phyloP scores from a whole-genome alignment of 83 land plant genomes.

The Picea abies region DNA sequence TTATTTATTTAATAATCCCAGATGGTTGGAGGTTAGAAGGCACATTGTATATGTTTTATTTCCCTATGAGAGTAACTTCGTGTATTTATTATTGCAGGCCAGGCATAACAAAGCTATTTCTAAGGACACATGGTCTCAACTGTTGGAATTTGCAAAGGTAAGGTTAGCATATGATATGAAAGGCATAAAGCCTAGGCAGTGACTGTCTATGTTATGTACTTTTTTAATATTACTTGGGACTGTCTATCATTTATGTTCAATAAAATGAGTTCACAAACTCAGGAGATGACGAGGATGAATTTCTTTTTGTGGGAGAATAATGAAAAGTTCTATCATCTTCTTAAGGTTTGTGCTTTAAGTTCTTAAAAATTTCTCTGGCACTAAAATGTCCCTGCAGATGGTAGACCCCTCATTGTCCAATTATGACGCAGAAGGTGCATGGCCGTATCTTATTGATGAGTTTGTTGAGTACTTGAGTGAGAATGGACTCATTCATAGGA shows the following conservation, averaged over 20 bases:
- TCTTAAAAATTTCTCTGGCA: not conserved
- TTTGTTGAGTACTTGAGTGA: slow-evolving; percentile 91
- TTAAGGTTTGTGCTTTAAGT: slow-evolving; percentile 1
- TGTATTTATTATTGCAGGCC: slow-evolving; percentile 41
- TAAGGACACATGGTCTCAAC: slow-evolving; percentile 96
- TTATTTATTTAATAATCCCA: too few species aligned
- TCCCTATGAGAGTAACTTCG: not conserved
- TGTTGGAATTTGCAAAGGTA: slow-evolving; percentile 95
- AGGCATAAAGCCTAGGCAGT: not conserved
- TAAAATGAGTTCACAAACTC: not conserved
- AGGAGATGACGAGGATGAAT: not conserved
- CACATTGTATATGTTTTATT: not conserved
- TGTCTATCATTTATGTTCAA: not conserved
- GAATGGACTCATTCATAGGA: slow-evolving; percentile 56
- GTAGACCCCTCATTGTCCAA: slow-evolving; percentile 81
- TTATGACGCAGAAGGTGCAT: slow-evolving; percentile 96
- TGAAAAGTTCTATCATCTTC: not conserved
- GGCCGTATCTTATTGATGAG: slow-evolving; percentile 97
- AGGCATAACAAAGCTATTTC: slow-evolving; percentile 98
- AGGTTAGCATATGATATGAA: not conserved
- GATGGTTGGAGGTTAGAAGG: too few species aligned
- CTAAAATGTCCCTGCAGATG: slow-evolving; percentile 42
- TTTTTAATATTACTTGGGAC: not conserved
- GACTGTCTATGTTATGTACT: not conserved
- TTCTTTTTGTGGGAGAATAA: not conserved